These are phyloP conservation scores for Kokia cookei DNA, from an alignment of 441 rosid species.

Conservation along the genomic window DNA sequence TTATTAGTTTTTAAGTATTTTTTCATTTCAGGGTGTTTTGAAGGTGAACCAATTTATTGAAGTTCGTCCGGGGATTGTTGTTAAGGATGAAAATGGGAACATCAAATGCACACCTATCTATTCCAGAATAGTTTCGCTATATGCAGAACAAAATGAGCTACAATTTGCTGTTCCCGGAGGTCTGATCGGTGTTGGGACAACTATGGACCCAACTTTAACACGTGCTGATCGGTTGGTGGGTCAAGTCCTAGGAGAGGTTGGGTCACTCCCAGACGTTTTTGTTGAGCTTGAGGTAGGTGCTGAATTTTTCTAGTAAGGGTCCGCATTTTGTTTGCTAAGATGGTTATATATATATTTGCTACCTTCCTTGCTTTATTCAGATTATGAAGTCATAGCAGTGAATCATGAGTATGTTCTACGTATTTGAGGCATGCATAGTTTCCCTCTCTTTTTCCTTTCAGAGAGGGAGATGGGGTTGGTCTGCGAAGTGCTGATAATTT, in stretches of 20 bases:
- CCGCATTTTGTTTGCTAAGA: not conserved
- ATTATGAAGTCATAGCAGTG: not conserved
- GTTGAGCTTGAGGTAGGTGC: conserved; percentile 83
- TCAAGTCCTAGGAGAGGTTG: conserved; percentile 95
- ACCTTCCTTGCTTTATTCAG: not conserved
- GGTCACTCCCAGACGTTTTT: conserved; percentile 87
- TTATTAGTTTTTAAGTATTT: not conserved
- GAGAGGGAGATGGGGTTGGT: not conserved
- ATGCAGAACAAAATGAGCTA: conserved; percentile 72
- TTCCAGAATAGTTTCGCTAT: conserved; percentile 75
- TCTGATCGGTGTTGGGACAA: conserved; percentile 93
- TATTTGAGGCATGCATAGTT: not conserved
- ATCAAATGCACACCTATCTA: conserved; percentile 88
- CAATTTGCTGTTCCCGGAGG: conserved; percentile 59
- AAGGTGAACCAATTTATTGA: conserved; percentile 82
- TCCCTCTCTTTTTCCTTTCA: not conserved
- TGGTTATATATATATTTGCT: not conserved
- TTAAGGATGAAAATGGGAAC: conserved; percentile 77
- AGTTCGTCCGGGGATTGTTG: conserved; percentile 90
- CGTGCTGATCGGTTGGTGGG: conserved; percentile 96
- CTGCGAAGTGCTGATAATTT: not conserved
- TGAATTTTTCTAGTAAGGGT: not conserved
- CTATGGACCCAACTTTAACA: conserved; percentile 96
- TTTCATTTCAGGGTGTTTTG: conserved; percentile 69
- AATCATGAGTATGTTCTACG: not conserved